Base-by-base conservation (phyloP, 2,329 filamentous ascomycete genomes). In the Sclerotinia nivalis region DNA sequence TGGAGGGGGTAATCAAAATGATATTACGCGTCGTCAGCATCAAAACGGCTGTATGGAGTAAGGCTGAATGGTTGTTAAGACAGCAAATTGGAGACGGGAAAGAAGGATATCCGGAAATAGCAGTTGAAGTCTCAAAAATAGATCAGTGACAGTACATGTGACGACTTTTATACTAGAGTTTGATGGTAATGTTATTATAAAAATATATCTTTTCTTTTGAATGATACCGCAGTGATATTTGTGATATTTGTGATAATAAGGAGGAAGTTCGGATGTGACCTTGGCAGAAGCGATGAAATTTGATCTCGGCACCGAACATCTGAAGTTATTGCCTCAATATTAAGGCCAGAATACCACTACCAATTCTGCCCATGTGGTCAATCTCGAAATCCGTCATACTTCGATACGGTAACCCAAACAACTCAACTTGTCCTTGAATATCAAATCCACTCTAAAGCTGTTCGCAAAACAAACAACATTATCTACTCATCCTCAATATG, bases 21-120 rank as follows among this genome's bases (percentile, higher is more conserved):
- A 60, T 40, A 56, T 67, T 28, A 67, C 65, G 65, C 65, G 65
- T 67, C 52, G 52, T 59, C 65, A 59, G 65, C 52, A 56, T 25
- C 64, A 28, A 47, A 64, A 47, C 65, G 43, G 52, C 34, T 56
- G 3, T 22, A 58, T 12, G 40, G 52, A 28, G 34, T 65, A 12
- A 28, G 25, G 45, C 12, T 34, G 3, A 37, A 50, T 31, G 22
- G 18, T 9, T 52, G 28, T 25, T 40, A 15, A 15, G 20, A 50
- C 40, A 37, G 43, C 45, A 52, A 40, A 37, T 25, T 22, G 25
- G 31, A 52, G 52, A 65, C 13, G 37, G 25, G 25, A 59, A 40
- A 43, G 34, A 58, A 34, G 12, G 22, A 8, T 10, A 40, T 25
- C 22, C n/a, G 20, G 34, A 10, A 8, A 18, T 25, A 22, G 13